Evolutionary conservation across 345 rosid genomes (phyloP).

Genomic region (Turnera subulata): DNA sequence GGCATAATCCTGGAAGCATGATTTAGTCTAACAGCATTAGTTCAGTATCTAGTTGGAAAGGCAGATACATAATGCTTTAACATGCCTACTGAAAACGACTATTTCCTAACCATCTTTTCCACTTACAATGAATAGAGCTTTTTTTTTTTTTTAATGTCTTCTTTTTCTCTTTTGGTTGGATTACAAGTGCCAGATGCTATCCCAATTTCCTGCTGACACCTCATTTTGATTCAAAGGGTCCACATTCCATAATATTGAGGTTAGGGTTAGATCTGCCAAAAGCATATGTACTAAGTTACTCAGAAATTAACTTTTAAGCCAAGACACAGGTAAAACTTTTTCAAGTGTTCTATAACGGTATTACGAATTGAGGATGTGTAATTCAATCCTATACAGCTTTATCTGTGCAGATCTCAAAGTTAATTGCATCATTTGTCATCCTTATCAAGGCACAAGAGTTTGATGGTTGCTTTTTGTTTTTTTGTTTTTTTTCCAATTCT

Average conservation of each 20-base stretch:
- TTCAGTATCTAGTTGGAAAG: constrained; percentile 25
- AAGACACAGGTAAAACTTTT: no score
- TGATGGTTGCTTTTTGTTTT: no score
- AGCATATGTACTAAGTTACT: no score
- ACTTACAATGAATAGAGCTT: constrained; percentile 8
- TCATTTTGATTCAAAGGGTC: constrained; percentile 23
- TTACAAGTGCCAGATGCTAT: constrained; percentile 24
- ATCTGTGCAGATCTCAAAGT: no score
- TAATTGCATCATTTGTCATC: no score
- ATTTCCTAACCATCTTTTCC: constrained; percentile 46
- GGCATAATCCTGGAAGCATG: constrained; percentile 5
- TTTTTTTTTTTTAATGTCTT: not conserved
- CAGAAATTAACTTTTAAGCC: no score
- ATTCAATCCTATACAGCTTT: no score
- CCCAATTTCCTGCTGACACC: constrained; percentile 22
- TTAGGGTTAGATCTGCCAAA: no score
- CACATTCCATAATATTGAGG: not conserved
- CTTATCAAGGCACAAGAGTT: no score
- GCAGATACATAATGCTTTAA: constrained; percentile 3
- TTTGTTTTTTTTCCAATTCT: no score
- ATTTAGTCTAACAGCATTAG: constrained; percentile 19
- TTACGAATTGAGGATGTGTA: no score
- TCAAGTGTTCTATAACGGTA: no score
- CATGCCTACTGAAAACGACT: constrained; percentile 45
- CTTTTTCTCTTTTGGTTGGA: constrained; percentile 19